These are phyloP conservation scores for Heteromeles arbutifolia DNA, from an alignment of 306 rosid genomes.

Conservation along the genomic window DNA sequence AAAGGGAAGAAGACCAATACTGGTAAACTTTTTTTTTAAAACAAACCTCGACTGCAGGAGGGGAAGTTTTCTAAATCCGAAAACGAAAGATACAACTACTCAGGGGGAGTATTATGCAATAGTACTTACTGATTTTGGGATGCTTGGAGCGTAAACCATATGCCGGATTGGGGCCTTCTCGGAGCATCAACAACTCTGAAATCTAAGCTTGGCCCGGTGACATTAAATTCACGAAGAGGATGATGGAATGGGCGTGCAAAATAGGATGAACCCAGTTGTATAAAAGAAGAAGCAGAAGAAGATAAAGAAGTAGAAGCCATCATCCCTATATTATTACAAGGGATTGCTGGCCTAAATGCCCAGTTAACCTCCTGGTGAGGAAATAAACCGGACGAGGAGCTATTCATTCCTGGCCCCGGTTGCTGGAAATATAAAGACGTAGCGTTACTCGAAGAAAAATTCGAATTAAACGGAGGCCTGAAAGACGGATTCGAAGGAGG, in stretches of 20 bases:
- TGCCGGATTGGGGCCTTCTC: conserved; percentile 78
- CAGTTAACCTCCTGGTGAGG: conserved; percentile 47
- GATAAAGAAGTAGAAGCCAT: conserved; percentile 32
- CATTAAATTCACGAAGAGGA: conserved; percentile 20
- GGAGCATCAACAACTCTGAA: conserved; percentile 80
- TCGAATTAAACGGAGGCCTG: background rate
- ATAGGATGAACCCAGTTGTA: conserved; percentile 34
- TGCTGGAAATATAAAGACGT: conserved; percentile 37
- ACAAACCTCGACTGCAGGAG: too few relatives aligned
- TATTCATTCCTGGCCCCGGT: conserved; percentile 14
- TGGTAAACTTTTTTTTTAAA: too few relatives aligned
- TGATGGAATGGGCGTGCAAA: conserved; percentile 43
- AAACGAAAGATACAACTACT: background rate
- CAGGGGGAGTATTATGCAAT: background rate
- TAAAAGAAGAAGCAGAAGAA: conserved; percentile 26
- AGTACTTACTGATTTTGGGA: conserved; percentile 74
- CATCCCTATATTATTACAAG: conserved; percentile 22
- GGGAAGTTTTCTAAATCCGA: too few relatives aligned
- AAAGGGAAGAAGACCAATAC: too few relatives aligned
- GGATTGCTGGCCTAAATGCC: conserved; percentile 47
- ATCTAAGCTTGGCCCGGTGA: conserved; percentile 59
- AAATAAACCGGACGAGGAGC: conserved; percentile 20
- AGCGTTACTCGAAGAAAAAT: background rate
- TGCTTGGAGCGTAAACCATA: conserved; percentile 95
- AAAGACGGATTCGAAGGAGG: background rate